Conservation (phyloP, 2,329 filamentous ascomycete species). For the Curvularia hawaiiensis region DNA sequence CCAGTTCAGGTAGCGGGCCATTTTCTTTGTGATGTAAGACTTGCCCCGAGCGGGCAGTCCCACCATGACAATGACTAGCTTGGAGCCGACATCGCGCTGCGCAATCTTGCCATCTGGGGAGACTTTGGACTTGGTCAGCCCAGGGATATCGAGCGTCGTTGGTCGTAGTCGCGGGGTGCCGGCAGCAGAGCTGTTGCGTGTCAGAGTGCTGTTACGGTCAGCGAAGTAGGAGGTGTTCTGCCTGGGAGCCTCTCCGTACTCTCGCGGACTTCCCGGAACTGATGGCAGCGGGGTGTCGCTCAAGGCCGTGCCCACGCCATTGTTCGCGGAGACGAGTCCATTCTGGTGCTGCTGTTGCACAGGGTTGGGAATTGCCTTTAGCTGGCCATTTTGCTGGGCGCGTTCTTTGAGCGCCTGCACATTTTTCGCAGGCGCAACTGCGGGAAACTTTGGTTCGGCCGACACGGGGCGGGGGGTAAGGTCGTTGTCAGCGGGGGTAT, state of each 20-base stretch:
- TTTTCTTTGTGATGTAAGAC: conserved; percentile 98
- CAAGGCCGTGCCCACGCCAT: conserved; percentile 59
- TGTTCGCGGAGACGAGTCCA: conserved; percentile 27
- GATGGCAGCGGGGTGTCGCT: conserved; percentile 69
- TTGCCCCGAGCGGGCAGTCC: conserved; percentile 94
- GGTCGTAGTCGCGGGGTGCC: conserved; percentile 84
- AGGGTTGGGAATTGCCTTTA: conserved; percentile 32
- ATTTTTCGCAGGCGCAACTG: conserved; percentile 26
- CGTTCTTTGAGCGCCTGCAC: conserved; percentile 32
- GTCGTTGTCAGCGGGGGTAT: conserved; percentile 22
- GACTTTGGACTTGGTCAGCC: conserved; percentile 91
- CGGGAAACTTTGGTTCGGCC: conserved; percentile 14
- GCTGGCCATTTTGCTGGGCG: conserved; percentile 33
- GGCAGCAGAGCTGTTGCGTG: conserved; percentile 74
- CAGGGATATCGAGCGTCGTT: conserved; percentile 95
- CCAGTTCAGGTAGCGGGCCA: conserved; percentile 95
- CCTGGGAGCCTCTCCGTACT: conserved; percentile 53
- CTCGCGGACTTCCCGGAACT: conserved; percentile 65
- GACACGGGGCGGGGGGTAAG: conserved; percentile 25
- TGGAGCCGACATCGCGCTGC: conserved; percentile 90
- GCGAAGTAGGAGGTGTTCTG: conserved; percentile 20
- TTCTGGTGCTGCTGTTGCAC: conserved; percentile 22
- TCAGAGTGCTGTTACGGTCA: conserved; percentile 60
- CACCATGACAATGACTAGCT: conserved; percentile 98
- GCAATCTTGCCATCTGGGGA: conserved; percentile 96